Base-by-base conservation (phyloP, 106 monocot genomes). In the Ottelia alismoides region DNA sequence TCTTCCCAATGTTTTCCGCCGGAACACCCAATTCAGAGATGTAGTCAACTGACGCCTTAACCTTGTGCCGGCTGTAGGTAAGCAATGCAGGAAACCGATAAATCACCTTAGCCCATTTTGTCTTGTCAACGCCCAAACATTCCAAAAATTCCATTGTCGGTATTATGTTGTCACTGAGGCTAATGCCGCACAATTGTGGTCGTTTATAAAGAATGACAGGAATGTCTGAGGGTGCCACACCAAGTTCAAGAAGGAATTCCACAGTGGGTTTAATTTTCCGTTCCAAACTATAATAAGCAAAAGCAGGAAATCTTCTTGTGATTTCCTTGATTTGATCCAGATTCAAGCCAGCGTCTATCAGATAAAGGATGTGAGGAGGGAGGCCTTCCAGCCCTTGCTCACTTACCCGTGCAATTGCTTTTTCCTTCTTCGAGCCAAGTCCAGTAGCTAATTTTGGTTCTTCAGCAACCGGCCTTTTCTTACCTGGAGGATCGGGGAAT, bases 121-220 rank as follows among this genome's bases (percentile, higher is more conserved):
- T 70, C 65, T 89, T 89, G 35, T 98, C 89, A 27, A 98, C 65
- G 27, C 96, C 96, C 0, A 79, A 61, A 47, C 55, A 62, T 70
- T 98, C 96, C n/a, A 98, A 65, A 64, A 65, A 89, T 19, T 50
- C 53, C 89, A 98, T 98, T 56, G 74, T 89, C 17, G 96, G 96
- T 57, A 71, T 85, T 19, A 98, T 71, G 56, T 98, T 98, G 49
- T 82, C 89, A 7, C 81, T 69, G 30, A 98, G 62, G 64, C 96
- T 98, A 58, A 90, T 89, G 45, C 96, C 96, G 53, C 96, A 90
- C 20, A 98, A 62, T 47, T 98, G 96, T 64, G 96, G 96, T 54
- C 89, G 77, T 59, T 81, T 98, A 28, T 57, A 56, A 11, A 98
- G 60, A 56, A 98, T 98, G 31, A 60, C 69, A 9, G 96, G 81